Base-by-base conservation (phyloP, 2,329 filamentous ascomycete species). In the Podosphaera fusca region DNA sequence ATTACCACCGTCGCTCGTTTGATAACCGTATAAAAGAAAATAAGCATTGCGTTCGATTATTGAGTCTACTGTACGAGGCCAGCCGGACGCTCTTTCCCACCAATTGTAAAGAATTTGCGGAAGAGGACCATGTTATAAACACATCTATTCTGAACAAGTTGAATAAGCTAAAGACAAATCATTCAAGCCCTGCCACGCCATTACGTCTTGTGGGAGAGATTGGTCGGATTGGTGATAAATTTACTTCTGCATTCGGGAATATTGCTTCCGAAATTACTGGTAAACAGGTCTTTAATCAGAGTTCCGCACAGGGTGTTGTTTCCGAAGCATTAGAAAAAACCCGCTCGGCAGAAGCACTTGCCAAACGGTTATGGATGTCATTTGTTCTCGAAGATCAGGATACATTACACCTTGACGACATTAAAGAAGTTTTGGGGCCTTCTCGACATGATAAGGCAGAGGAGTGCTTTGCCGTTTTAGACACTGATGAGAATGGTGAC, bases 361-460 rank as follows among this genome's bases (percentile, higher is more conserved):
- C 87, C n/a, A 84, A 81, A 63, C 84, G 92, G 65, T 83, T 96
- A 60, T 96, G 92, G 92, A 94, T 95, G 87, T 95, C 89, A 0
- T 94, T 95, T 67, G 92, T 95, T 1, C 80, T 92, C 3, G 90
- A 96, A 69, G 88, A 87, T 63, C 82, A 82, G 58, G 87, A 95
- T 46, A 74, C 82, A 0, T 74, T 98, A 7, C 86, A 78, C 62
- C 70, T 78, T 7, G 87, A 95, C 3, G 92, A 98, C 67, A 77
- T 98, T 42, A 68, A 82, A 35, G 90, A 96, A 67, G 90, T 96
- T 8, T 81, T 98, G 59, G 90, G 90, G 1, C 72, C 78, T 0
- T 78, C 79, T 4, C 82, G 84, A 64, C 79, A 80, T 60, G 73
- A 78, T 0, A 86, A 95, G 60, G 92, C 92, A 1, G 85, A 92